A percentile compares a stretch with the other conserved stretches of the same genome.
Evolutionary conservation across 1,284 basidiomycete genomes (phyloP).

Genomic region (Pascua guehoae): DNA sequence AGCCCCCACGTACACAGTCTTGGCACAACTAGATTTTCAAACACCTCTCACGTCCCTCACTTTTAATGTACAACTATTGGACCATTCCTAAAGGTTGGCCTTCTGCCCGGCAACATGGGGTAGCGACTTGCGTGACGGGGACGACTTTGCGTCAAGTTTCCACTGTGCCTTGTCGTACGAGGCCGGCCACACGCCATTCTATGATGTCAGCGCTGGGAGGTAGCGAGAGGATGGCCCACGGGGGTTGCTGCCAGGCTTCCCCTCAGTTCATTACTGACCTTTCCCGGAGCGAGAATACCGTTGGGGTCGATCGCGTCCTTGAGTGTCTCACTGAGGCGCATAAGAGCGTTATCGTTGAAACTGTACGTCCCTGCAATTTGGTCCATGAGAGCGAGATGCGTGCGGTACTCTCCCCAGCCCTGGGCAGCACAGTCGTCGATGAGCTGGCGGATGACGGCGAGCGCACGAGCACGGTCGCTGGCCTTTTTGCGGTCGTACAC

Average conservation of each 20-base stretch:
- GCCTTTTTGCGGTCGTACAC: slow-evolving; percentile 28
- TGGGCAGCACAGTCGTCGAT: slow-evolving; percentile 27
- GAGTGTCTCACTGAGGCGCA: slow-evolving; percentile 25
- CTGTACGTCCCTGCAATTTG: slow-evolving; percentile 23
- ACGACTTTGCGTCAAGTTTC: slow-evolving; percentile 1
- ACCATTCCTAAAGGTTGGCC: no score
- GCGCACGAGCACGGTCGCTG: slow-evolving; percentile 21
- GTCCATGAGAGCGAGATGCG: slow-evolving; percentile 25
- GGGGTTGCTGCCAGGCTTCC: no score
- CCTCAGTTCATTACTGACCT: background rate
- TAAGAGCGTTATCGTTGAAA: slow-evolving; percentile 28
- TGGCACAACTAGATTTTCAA: no score
- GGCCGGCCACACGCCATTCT: slow-evolving; percentile 8
- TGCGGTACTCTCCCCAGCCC: slow-evolving; percentile 34
- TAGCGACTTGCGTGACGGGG: background rate
- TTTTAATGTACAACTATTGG: no score
- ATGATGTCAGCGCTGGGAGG: no score
- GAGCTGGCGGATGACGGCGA: slow-evolving; percentile 17
- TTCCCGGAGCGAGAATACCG: slow-evolving; percentile 34
- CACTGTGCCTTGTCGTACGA: slow-evolving; percentile 11
- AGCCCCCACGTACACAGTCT: no score
- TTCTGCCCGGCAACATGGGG: background rate
- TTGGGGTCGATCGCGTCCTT: slow-evolving; percentile 38
- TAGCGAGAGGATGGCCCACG: no score
- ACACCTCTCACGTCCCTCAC: no score